Evolutionary conservation across 176 grass and related monocot genomes (phyloP).

Genomic region (Eleusine indica): DNA sequence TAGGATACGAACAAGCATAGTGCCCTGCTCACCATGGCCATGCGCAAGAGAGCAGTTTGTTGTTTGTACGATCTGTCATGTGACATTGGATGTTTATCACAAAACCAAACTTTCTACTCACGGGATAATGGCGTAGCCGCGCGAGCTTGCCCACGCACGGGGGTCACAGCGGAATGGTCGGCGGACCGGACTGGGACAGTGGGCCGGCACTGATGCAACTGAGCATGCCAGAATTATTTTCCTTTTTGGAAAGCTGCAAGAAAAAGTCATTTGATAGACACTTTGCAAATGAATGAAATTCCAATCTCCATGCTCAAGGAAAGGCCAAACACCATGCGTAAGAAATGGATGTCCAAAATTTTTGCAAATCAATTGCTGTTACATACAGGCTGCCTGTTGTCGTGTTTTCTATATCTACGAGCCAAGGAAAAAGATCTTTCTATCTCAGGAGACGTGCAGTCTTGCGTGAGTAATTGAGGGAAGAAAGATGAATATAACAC

Average conservation of each 20-base stretch:
- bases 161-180: not conserved
- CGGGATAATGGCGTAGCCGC: not conserved
- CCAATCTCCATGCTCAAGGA: not conserved
- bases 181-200: not conserved
- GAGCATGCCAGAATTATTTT: not conserved
- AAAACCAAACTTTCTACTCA: not conserved
- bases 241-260: conserved; percentile 9
- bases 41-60: not conserved
- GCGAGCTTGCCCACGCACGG: not conserved
- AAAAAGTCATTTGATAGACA: not conserved
- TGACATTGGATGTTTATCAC: conserved; percentile 13
- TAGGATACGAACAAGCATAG: not conserved
- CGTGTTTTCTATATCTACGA: conserved; percentile 26
- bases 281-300: not conserved
- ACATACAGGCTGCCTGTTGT: conserved; percentile 31
- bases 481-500: not conserved
- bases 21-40: not conserved
- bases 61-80: conserved; percentile 5
- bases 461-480: not conserved
- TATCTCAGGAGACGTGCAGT: conserved; percentile 14
- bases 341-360: not conserved
- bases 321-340: not conserved
- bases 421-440: conserved; percentile 14
- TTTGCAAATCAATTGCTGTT: conserved; percentile 29
- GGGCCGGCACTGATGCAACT: not conserved